Base-by-base conservation (phyloP, 495 filamentous ascomycete species). In the Penicillium ucsense region DNA sequence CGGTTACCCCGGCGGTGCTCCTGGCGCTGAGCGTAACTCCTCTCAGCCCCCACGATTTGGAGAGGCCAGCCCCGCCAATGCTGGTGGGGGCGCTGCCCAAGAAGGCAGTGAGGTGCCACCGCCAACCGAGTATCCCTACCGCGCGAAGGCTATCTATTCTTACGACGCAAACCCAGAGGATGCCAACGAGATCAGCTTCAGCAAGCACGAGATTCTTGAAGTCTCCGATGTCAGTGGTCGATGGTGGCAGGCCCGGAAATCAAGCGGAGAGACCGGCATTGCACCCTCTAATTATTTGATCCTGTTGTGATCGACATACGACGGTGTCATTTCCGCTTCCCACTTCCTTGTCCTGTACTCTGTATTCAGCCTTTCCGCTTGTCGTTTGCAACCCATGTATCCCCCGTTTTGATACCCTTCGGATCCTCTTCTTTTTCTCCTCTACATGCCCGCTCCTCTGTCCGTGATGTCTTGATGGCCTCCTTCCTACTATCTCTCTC, bases 101-200 rank as follows among this genome's bases (percentile, higher is more conserved):
- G 56, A 63, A n/a, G 55, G 60, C 6, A 68, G 74, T 37, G 88
- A 92, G 62, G 81, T 94, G 8, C 77, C 82, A 2, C 80, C 80
- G 31, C 86, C 89, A 2, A 91, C 88, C 38, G 94, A 97, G 57
- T 98, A 98, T 68, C 92, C 91, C 6, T 97, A 97, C 64, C 82
- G 85, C 29, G 92, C 92, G 5, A 96, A 96, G 77, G 92, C 92
- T 37, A 98, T 98, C 61, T 98, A 97, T 72, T 89, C 84, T 52
- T 98, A 98, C 68, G 91, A 97, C 60, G 92, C 92, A 46, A 97
- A 97, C 62, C 92, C 92, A 3, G 90, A 97, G 55, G 92, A 98
- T 58, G 89, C 89, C 39, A 97, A 98, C 64, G 92, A 98, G 66
- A 97, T 98, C 51, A 90, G 86, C 53, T 98, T 98, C 75, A 75